Percentiles rank a stretch among this genome's conserved stretches.
phyloP scores from a whole-genome alignment of 306 rosid species.

The Psophocarpus tetragonolobus region DNA sequence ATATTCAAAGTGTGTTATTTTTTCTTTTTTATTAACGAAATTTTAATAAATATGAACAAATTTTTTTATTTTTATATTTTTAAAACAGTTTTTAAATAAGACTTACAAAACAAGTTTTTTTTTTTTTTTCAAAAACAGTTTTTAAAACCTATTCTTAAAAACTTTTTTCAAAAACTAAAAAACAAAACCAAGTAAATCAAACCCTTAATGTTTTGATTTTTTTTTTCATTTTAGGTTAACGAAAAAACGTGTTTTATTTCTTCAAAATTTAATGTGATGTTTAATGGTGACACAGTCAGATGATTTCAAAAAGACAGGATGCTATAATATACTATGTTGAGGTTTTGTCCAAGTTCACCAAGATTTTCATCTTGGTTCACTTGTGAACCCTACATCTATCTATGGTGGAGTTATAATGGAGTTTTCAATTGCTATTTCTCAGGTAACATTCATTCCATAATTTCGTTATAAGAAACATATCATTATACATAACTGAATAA shows the following conservation, averaged over 20 bases:
- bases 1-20: too few relatives aligned
- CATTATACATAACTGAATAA: not conserved
- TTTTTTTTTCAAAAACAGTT: too few relatives aligned
- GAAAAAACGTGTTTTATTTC: not conserved
- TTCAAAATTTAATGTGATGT: not conserved
- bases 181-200: too few relatives aligned
- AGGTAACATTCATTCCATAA: not conserved
- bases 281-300: not conserved
- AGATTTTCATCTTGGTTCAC: not conserved
- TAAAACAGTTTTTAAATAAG: too few relatives aligned
- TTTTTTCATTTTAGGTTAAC: too few relatives aligned
- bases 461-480: not conserved
- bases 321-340: not conserved
- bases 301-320: not conserved
- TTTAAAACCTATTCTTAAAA: too few relatives aligned
- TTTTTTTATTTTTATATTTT: too few relatives aligned
- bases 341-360: not conserved
- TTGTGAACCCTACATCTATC: not conserved
- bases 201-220: too few relatives aligned
- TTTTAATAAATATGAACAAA: too few relatives aligned
- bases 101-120: too few relatives aligned
- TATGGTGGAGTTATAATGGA: rapidly evolving
- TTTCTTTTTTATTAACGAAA: too few relatives aligned
- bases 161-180: too few relatives aligned
- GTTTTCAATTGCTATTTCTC: not conserved